These are phyloP conservation scores for Cryptococcus hybrid DNA, from an alignment of 1,284 basidiomycete genomes.

Conservation along the genomic window DNA sequence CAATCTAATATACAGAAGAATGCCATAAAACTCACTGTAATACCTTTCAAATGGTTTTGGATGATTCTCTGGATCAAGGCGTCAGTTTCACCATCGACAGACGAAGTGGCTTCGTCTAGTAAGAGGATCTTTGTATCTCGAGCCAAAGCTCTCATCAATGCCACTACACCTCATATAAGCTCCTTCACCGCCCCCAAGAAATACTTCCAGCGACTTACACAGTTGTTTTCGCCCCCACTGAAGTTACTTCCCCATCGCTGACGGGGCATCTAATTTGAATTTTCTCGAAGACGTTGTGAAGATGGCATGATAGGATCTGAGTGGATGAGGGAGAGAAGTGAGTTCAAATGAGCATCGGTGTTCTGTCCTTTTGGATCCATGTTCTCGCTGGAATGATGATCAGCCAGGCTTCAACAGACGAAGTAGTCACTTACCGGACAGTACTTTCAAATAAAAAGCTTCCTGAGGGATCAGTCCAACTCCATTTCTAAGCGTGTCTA, in stretches of 20 bases:
- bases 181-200: constrained; percentile 45
- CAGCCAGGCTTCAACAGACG: neutral
- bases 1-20: constrained; percentile 16
- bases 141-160: constrained; percentile 66
- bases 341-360: constrained; percentile 57
- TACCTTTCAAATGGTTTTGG: constrained; percentile 61
- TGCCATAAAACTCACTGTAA: constrained; percentile 23
- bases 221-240: constrained; percentile 57
- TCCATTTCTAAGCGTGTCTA: constrained; percentile 56
- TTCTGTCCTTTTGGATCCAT: constrained; percentile 55
- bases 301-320: constrained; percentile 9
- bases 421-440: constrained; percentile 31
- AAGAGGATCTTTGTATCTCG: constrained; percentile 68
- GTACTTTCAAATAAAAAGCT: constrained; percentile 38
- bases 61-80: constrained; percentile 71
- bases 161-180: constrained; percentile 48
- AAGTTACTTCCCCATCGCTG: constrained; percentile 34
- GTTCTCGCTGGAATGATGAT: constrained; percentile 16
- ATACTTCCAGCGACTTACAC: constrained; percentile 9
- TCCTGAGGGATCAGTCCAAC: constrained; percentile 61
- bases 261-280: constrained; percentile 60
- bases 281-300: constrained; percentile 45
- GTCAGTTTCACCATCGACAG: constrained; percentile 76
- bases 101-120: constrained; percentile 55
- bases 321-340: constrained; percentile 55